A percentile compares a stretch with the other conserved stretches of the same genome.
These are phyloP conservation scores for Neoboletus magnificus DNA, from an alignment of 768 basidiomycete species.

Conservation along the genomic window DNA sequence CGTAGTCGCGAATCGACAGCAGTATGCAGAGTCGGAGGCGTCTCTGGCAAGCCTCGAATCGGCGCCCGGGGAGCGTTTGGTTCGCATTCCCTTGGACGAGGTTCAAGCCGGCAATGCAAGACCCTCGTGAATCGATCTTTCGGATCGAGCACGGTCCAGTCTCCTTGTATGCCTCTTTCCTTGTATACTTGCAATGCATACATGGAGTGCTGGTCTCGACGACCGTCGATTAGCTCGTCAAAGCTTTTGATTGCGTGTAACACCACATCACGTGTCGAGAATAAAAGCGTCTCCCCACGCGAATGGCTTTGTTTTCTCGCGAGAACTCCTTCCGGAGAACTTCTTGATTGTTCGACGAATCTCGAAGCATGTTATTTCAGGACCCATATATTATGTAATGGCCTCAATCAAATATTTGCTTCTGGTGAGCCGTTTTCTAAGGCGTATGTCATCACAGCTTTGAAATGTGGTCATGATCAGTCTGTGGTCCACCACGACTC, in stretches of 20 bases:
- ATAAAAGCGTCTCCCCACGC: background rate
- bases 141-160: background rate
- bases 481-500: background rate
- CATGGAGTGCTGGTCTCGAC: background rate
- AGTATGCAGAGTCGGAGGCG: slow-evolving; percentile 27
- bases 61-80: slow-evolving; percentile 55
- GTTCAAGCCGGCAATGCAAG: slow-evolving; percentile 36
- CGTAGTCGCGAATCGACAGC: slow-evolving; percentile 50
- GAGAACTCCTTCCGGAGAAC: background rate
- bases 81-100: slow-evolving; percentile 73
- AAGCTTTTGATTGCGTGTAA: background rate
- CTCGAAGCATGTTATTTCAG: background rate
- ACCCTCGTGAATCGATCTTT: slow-evolving; percentile 5
- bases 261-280: background rate
- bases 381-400: background rate
- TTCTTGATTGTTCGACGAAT: background rate
- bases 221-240: background rate
- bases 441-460: background rate
- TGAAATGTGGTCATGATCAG: background rate
- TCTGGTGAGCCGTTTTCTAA: background rate
- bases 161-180: no score
- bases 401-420: background rate
- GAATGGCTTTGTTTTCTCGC: background rate
- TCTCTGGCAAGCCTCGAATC: slow-evolving; percentile 11
- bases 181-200: background rate